Evolutionary conservation across 2,329 filamentous ascomycete species (phyloP).

Genomic region (Colletotrichum agaves): DNA sequence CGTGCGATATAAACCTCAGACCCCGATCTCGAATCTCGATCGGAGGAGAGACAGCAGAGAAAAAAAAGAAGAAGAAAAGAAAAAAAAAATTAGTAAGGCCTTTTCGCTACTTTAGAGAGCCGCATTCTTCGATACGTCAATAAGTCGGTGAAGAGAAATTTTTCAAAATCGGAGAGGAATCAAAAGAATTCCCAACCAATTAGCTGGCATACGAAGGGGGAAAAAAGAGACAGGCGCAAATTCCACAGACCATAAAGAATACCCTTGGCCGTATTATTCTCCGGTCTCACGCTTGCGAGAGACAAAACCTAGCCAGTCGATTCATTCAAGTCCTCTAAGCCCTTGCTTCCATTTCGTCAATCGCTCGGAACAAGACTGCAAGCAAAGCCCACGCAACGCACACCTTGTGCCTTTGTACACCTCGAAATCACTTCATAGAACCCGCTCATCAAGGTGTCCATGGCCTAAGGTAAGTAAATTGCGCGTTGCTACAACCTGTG

Average conservation of each 20-base stretch:
- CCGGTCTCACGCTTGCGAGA: conserved; percentile 21
- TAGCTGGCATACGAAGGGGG: conserved; percentile 18
- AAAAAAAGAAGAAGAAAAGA: neutral
- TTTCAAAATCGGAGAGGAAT: conserved; percentile 13
- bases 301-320: conserved; percentile 10
- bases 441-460: conserved; percentile 28
- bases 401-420: neutral
- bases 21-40: conserved; percentile 35
- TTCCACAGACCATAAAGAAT: conserved; percentile 8
- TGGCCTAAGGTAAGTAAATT: conserved; percentile 2
- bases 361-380: neutral
- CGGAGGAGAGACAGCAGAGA: neutral
- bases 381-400: neutral
- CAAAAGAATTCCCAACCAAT: conserved; percentile 25
- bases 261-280: neutral
- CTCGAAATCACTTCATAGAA: neutral
- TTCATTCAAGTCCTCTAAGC: neutral
- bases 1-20: conserved; percentile 24
- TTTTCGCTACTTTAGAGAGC: conserved; percentile 16
- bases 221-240: conserved; percentile 7
- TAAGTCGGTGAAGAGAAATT: conserved; percentile 35
- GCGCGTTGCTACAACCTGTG: conserved; percentile 1
- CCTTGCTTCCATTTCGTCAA: conserved; percentile 16
- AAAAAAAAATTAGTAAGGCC: neutral
- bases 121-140: conserved; percentile 29